Conservation (phyloP, 2,329 filamentous ascomycete species). For the Talaromyces amestolkiae region DNA sequence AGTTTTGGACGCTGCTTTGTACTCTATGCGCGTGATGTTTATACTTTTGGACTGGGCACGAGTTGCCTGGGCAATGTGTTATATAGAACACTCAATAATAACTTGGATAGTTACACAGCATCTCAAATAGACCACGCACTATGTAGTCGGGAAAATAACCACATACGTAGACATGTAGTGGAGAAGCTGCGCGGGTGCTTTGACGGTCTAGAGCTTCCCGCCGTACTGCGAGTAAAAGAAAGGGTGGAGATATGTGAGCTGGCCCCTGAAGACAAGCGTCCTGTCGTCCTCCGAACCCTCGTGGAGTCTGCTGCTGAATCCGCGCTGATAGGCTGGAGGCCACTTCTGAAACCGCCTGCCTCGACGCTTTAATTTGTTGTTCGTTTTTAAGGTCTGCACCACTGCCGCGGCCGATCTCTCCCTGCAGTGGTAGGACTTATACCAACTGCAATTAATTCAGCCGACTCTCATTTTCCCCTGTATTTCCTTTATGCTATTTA, state of each 20-base stretch:
- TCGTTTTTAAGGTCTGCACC: not conserved
- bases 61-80: not conserved
- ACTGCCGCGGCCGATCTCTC: slow-evolving; percentile 2
- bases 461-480: not conserved
- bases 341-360: not conserved
- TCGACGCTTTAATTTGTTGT: slow-evolving; percentile 7
- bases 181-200: not conserved
- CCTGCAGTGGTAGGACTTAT: not conserved
- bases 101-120: not conserved
- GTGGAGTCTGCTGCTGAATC: not conserved
- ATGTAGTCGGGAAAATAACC: not conserved
- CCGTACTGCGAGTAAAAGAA: not conserved
- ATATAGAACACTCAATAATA: not conserved
- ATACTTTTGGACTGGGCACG: slow-evolving; percentile 10
- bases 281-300: not conserved
- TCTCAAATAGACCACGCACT: not conserved
- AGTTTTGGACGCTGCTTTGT: slow-evolving; percentile 15
- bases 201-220: slow-evolving; percentile 1
- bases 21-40: slow-evolving; percentile 16
- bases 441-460: not conserved
- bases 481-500: not conserved
- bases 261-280: slow-evolving; percentile 3
- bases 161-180: not conserved
- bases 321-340: not conserved
- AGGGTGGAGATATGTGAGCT: not conserved